Conservation (phyloP, 108 stramenopile genomes). For the Nitzschia inconspicua region DNA sequence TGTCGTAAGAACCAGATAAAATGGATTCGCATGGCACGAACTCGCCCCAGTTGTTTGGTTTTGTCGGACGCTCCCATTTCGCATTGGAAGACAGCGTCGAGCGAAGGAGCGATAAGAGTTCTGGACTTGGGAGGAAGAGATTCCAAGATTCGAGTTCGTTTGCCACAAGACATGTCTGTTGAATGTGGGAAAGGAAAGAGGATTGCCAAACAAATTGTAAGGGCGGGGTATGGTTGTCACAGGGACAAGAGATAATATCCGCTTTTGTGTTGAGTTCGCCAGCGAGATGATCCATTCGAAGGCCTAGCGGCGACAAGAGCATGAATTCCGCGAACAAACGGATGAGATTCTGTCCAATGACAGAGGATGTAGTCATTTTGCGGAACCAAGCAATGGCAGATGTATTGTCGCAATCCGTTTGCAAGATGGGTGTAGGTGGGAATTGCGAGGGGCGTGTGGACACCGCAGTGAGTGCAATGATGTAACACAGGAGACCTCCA, state of each 20-base stretch:
- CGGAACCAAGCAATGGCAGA: background rate
- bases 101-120: constrained; percentile 1
- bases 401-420: background rate
- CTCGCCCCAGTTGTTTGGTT: background rate
- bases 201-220: background rate
- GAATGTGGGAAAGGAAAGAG: background rate
- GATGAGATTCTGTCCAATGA: background rate
- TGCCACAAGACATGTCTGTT: background rate
- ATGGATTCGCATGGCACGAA: constrained; percentile 8
- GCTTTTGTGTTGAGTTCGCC: background rate
- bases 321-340: background rate
- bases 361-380: background rate
- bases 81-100: background rate
- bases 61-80: background rate
- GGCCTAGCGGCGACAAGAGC: background rate
- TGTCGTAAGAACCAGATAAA: background rate
- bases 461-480: no score
- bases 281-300: background rate
- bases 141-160: background rate
- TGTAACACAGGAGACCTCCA: no score
- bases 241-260: constrained; percentile 4
- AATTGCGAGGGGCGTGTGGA: no score
- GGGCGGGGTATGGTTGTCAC: background rate
- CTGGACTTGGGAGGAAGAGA: constrained; percentile 3
- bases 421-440: no score